Base-by-base conservation (phyloP, 2,329 filamentous ascomycete species). In the Neopestalotiopsis sp. region DNA sequence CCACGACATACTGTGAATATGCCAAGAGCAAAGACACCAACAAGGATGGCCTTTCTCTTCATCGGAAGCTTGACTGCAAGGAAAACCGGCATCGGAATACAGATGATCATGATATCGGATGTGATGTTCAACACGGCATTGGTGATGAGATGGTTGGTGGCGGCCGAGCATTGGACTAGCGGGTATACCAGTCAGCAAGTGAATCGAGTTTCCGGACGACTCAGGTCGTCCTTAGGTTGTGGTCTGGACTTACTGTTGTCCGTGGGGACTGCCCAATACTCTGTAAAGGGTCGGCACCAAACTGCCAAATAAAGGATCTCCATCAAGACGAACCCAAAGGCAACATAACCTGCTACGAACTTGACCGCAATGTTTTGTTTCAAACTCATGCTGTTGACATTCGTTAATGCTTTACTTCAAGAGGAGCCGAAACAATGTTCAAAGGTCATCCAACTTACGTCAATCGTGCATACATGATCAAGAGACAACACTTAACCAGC, bases 81-180 rank as follows among this genome's bases (percentile, higher is more conserved):
- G 32, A 90, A 80, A 30, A 86, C 71, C 2, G 88, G 88, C 71
- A 90, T 81, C 1, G 88, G 87, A 28, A 91, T 85, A 3, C 82
- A 73, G 34, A 91, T 85, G 74, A 91, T 90, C 79, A 88, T 82
- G 2, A 89, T 49, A 71, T 91, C 89, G 32, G 87, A 89, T 2
- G 86, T 84, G 63, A 90, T 85, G 72, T 91, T 91, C 74, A 91
- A 84, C 5, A 84, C 81, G 1, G 86, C 85, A 69, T 90, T 88
- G 17, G 86, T 85, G 66, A 89, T 89, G 12, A 89, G 82, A 72
- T 89, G 89, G 73, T 88, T 81, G n/a, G 85, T 81, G 2, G 86
- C 83, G 0, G 88, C 86, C 1, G 87, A 86, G 74, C 88, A 90
- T 81, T 90, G 87, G 1, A 80, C 84, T 86, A 45, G 45, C 7